Evolutionary conservation across 345 rosid genomes (phyloP), one percentile per base, ranked within the genome.

Genomic region (Arabis hirsuta): DNA sequence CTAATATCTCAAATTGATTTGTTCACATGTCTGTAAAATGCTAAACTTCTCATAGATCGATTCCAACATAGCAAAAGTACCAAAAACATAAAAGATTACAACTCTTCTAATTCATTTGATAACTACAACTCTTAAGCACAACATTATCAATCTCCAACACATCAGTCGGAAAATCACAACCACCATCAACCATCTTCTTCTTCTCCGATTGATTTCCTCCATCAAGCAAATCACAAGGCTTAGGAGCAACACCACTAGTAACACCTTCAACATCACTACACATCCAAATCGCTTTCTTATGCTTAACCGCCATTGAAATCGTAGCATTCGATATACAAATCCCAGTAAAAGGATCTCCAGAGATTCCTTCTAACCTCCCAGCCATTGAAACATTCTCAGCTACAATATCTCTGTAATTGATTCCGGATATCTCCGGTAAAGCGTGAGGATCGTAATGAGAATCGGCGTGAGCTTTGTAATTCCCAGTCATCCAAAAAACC

Each of bases 401-500:
- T 0, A 65, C 78, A 3, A 85, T 55, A 62, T 85, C 88, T 32
- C 76, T 73, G 58, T 79, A 87, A 50, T 83, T 85, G 7, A 88
- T 90, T 1, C 80, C 76, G 19, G 59, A 55, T 19, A 90, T 78
- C 31, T 56, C 54, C 12, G 92, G 83, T 22, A 88, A 62, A 6
- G 92, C 97, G 16, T 85, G 82, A 1, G 87, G 84, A 58, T 90
- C 89, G 4, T 43, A 90, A 1, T 75, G 31, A 1, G 55, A 63
- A 67, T 88, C 90, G 5, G 76, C 47, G 1, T 90, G 97, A 12
- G 84, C 68, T 19, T 74, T 81, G 54, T 88, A 90, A 12, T 67
- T 20, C 0, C 97, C 96, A 69, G 87, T 81, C 80, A 90, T 85
- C 95, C 88, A 90, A 64, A 88, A 86, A 3, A 83, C 92, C 67